These are phyloP conservation scores for Thymus mandschuricus DNA, from an alignment of 257 asterid species.

Conservation along the genomic window DNA sequence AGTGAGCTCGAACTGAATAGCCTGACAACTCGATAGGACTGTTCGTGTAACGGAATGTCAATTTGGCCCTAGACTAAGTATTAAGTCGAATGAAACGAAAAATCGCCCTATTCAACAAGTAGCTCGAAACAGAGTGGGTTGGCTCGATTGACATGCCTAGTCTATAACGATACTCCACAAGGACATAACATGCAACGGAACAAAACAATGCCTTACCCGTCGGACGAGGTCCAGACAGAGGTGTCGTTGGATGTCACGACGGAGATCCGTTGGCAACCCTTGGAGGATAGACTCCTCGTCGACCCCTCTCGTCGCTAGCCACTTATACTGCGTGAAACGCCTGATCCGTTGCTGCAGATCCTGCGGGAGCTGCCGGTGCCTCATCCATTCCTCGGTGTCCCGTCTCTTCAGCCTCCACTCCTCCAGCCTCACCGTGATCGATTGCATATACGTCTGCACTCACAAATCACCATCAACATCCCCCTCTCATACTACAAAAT, in stretches of 20 bases:
- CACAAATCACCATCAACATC: not conserved
- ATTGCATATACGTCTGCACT: slow-evolving; percentile 79
- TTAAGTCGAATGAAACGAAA: no score
- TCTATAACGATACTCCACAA: not conserved
- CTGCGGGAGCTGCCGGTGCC: slow-evolving; percentile 82
- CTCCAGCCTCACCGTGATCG: slow-evolving; percentile 92
- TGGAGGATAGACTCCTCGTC: slow-evolving; percentile 74
- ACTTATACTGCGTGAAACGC: slow-evolving; percentile 76
- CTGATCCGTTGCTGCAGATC: slow-evolving; percentile 68
- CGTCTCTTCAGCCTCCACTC: slow-evolving; percentile 90
- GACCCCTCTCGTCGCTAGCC: slow-evolving; percentile 89
- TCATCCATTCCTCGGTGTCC: slow-evolving; percentile 97
- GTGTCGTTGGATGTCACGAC: slow-evolving; percentile 88
- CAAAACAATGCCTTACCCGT: slow-evolving; percentile 50
- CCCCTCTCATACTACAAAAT: no score
- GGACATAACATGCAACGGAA: not conserved
- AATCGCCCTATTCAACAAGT: no score
- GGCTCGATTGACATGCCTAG: no score
- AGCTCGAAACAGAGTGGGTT: no score
- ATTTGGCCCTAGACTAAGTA: no score
- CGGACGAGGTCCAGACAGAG: slow-evolving; percentile 88
- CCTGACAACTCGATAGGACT: no score
- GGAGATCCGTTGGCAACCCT: slow-evolving; percentile 76
- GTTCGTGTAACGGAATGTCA: no score
- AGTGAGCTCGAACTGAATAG: no score